Percentiles rank a stretch among this genome's conserved stretches.
phyloP scores from a whole-genome alignment of 495 filamentous ascomycete genomes.

The Daldinia grandis region DNA sequence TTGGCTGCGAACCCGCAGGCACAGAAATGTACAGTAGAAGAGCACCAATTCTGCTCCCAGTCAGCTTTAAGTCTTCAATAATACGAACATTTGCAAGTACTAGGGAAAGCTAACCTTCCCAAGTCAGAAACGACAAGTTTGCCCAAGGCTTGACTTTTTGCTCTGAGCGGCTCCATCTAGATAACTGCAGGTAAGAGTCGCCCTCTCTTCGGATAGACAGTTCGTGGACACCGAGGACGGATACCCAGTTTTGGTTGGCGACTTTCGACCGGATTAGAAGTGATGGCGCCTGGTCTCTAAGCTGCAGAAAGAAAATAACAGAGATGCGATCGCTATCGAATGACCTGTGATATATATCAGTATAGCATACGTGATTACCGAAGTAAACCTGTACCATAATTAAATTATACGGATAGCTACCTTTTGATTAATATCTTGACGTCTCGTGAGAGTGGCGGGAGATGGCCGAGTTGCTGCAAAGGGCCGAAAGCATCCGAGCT shows the following conservation, averaged over 20 bases:
- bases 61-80: slow-evolving; percentile 23
- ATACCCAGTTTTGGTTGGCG: slow-evolving; percentile 56
- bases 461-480: slow-evolving; percentile 41
- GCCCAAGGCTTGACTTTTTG: slow-evolving; percentile 59
- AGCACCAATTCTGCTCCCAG: slow-evolving; percentile 68
- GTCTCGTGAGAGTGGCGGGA: slow-evolving; percentile 50
- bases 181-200: slow-evolving; percentile 56
- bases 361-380: background rate
- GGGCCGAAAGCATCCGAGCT: slow-evolving; percentile 55
- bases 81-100: background rate
- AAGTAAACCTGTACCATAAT: background rate
- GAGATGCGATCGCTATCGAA: slow-evolving; percentile 63
- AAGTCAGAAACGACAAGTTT: slow-evolving; percentile 61
- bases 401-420: slow-evolving; percentile 39
- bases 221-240: slow-evolving; percentile 57
- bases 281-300: slow-evolving; percentile 52
- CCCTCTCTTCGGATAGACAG: slow-evolving; percentile 59
- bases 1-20: slow-evolving; percentile 74
- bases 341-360: slow-evolving; percentile 44
- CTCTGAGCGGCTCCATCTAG: slow-evolving; percentile 56
- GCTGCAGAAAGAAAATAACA: slow-evolving; percentile 56
- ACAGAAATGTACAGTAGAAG: slow-evolving; percentile 79
- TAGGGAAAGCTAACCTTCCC: slow-evolving; percentile 57
- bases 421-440: slow-evolving; percentile 61
- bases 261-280: slow-evolving; percentile 52